Conservation (phyloP, 176 grass and related monocot genomes). For the Thinopyrum elongatum region DNA sequence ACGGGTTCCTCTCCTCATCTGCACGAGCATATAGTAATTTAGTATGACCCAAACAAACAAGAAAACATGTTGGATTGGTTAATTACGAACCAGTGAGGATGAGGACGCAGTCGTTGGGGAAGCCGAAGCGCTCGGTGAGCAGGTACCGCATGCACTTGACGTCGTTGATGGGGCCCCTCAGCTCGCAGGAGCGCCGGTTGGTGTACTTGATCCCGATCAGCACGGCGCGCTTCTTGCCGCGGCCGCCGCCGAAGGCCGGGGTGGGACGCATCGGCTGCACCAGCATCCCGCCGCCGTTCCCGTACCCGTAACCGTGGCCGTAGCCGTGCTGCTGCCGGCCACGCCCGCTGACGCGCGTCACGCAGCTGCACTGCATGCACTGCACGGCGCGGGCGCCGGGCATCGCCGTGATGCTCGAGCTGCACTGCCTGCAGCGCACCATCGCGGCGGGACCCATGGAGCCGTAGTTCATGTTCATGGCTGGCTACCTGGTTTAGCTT, state of each 20-base stretch:
- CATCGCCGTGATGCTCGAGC: slow-evolving; percentile 26
- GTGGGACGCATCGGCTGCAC: neutral
- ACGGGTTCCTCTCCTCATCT: slow-evolving; percentile 49
- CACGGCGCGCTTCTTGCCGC: slow-evolving; percentile 76
- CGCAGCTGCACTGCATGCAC: slow-evolving; percentile 46
- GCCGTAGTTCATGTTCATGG: slow-evolving; percentile 24
- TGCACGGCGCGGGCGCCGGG: slow-evolving; percentile 42
- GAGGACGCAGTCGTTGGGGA: slow-evolving; percentile 51
- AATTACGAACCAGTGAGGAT: slow-evolving; percentile 42
- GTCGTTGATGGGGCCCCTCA: slow-evolving; percentile 70
- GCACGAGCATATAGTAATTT: too few relatives aligned
- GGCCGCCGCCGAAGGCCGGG: slow-evolving; percentile 33
- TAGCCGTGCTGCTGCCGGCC: neutral
- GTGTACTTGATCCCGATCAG: slow-evolving; percentile 77
- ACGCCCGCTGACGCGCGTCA: slow-evolving; percentile 35
- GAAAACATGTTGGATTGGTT: neutral
- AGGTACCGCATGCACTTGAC: slow-evolving; percentile 70
- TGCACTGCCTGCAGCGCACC: slow-evolving; percentile 37
- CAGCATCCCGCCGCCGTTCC: neutral
- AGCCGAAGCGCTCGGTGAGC: slow-evolving; percentile 55
- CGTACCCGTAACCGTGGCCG: neutral
- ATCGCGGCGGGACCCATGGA: neutral
- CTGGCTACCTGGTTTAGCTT: neutral
- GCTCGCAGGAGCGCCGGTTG: slow-evolving; percentile 22
- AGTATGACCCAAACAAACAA: neutral